Evolutionary conservation across 1,284 basidiomycete species (phyloP), one percentile per base, ranked within the genome.

Genomic region (Malassezia arunalokei): DNA sequence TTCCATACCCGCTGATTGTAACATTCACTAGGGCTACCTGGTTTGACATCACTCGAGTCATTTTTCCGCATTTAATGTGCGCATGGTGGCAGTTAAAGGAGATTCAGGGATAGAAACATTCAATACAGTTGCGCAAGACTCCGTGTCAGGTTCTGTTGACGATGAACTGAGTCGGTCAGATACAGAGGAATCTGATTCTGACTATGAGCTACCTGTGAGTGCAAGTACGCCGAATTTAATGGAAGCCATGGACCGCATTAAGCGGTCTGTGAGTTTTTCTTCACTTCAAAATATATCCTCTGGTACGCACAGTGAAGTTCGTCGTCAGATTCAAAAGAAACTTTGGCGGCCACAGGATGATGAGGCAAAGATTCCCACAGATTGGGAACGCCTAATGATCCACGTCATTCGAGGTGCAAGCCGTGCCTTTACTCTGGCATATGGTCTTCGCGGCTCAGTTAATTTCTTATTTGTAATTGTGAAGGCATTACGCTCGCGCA

Each of bases 281-380:
- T 57, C 52, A 6, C 52, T 73, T 15, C 65, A 71, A 31, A 63
- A 70, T 9, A 56, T 73, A 3, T 65, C 68, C 1, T 55, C 60
- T 17, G 61, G 62, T 50, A 64, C 67, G 6, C 46, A 60, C 5
- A 52, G 52, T 39, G 54, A 70, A 49, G 51, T 71, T 24, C 59
- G 66, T 32, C 63, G 63, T 20, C 43, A 55, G 28, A 66, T 70
- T 8, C 57, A 64, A 32, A 66, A 55, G 42, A 70, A 68, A 56
- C 57, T 73, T 3, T 73, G 70, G 70, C 47, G 70, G 27, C 65
- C 68, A 1, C 60, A 66, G n/a, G 64, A 73, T 37, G 70, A 73
- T 38, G 60, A 55, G 33, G 60, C 62, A 3, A 56, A 59, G 11
- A 49, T 71, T 7, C 70, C 70, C 0, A 55, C 47, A 30, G 70